Percentiles rank a stretch among this genome's conserved stretches.
These are phyloP conservation scores for Lactarius deliciosus DNA, from an alignment of 768 basidiomycete species.

Conservation along the genomic window DNA sequence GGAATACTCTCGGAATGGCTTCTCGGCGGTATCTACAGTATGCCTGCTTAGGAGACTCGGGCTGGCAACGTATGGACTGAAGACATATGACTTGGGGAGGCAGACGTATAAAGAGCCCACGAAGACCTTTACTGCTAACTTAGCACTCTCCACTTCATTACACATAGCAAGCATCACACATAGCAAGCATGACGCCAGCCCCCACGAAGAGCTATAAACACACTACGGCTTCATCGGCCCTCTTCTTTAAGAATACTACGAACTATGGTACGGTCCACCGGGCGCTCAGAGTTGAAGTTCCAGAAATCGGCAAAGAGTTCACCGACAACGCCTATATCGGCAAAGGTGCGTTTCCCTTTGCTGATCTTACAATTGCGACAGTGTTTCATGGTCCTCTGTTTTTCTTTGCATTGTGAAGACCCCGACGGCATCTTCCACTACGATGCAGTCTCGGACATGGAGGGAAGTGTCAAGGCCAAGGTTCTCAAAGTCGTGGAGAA, in stretches of 20 bases:
- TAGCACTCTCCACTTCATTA: neutral
- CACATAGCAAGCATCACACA: neutral
- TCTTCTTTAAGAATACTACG: neutral
- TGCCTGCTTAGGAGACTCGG: too few species aligned
- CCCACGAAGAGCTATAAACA: neutral
- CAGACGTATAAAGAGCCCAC: neutral
- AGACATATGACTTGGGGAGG: neutral
- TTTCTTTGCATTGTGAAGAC: neutral
- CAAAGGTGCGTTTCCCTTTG: neutral
- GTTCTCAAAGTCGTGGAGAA: neutral
- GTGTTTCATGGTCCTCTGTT: neutral
- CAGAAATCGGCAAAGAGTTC: neutral
- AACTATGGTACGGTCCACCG: neutral
- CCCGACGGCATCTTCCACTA: neutral
- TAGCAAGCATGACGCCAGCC: neutral
- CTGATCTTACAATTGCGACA: neutral
- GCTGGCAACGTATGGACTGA: too few species aligned
- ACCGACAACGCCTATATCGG: neutral
- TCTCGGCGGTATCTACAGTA: too few species aligned
- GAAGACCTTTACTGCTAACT: neutral
- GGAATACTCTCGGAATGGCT: too few species aligned
- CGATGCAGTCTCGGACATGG: neutral
- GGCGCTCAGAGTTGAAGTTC: neutral
- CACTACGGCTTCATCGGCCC: neutral
- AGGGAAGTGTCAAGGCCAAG: neutral